Base-by-base conservation (phyloP, 345 rosid species). In the Boechera retrofracta region DNA sequence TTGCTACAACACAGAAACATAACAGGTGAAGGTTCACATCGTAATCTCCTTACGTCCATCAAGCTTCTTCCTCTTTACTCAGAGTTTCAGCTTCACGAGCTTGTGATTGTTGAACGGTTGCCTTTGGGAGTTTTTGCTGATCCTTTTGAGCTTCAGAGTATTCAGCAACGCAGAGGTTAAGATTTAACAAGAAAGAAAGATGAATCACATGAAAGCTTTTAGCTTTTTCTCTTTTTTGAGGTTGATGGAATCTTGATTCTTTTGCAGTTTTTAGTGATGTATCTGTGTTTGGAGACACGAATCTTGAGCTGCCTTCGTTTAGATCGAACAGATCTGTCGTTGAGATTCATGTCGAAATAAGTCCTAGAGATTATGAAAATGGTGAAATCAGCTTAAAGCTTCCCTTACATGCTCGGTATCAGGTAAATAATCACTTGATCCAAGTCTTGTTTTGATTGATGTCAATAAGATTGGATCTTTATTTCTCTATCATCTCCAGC, bases 1-100 rank as follows among this genome's bases (percentile, higher is more conserved):
- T 80, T 86, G 47, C 63, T 84, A 74, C 65, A 80, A n/a, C 16
- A 81, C 32, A 89, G 81, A 72, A 49, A 58, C 67, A 77, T 92
- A 67, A 76, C 79, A 4, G 98, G 98, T 45, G 98, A 95, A 82
- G 99, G 98, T 64, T 90, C 96, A 69, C 99, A 92, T 82, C 94
- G 98, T 15, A 87, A 62, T 75, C 83, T 94, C 5, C 79, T 82
- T 15, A 86, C 90, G 64, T 81, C 86, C 3, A 48, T 92, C 57
- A 83, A 78, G 79, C 68, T 94, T 75, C 75, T 75, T 47, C 63
- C 68, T 53, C 71, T 71, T 76, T 77, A 49, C 67, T 72, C 77
- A 29, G 65, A 72, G 54, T 66, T 78, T 75, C 59, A 51, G 65
- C 38, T 64, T 57, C 85, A 86, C 65, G 79, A 92, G 82, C 79